Evolutionary conservation across 1,139 yeast species (phyloP), one percentile per base, ranked within the genome.

Genomic region (Candida neerlandica): DNA sequence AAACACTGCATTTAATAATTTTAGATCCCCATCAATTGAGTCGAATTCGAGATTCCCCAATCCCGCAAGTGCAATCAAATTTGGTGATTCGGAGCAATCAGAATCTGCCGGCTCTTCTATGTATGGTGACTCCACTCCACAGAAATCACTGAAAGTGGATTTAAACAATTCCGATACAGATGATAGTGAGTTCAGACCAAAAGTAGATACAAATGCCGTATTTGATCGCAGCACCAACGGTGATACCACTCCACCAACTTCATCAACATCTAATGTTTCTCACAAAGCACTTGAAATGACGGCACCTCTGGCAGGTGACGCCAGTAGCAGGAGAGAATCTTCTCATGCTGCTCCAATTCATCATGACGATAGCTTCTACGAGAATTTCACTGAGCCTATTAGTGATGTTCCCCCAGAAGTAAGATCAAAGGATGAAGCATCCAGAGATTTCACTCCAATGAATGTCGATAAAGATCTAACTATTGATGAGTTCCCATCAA

Each of bases 1-100:
- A 35, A 75, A 75, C 50, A 75, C 80, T 1, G 79, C 77, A 1
- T 75, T 72, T 58, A 73, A 62, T 55, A 73, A 71, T 47, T 73
- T 75, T 46, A 66, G 78, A 55, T 54, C 62, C 4, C 51, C 59
- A 10, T 51, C 59, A 18, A 39, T 41, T 32, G 51, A 48, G 2
- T 46, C 49, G n/a, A 42, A 43, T 33, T 50, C 47, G 18, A 47
- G 44, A 39, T 47, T 45, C 43, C 35, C 47, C 9, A 47, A 33
- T 34, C 48, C 51, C 34, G 34, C 43, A 18, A 33, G 19, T 38
- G 10, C 37, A n/a, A 34, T 12, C 29, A 23, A 29, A 12, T 27
- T 34, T 6, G 5, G 39, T 34, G 23, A 30, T 11, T 16, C 11
- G 12, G 33, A 43, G 15, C 14, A 26, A 21, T 18, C 40, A 4